These are phyloP conservation scores for Alloascoidea africana DNA, from an alignment of 805 yeast genomes.

Conservation along the genomic window DNA sequence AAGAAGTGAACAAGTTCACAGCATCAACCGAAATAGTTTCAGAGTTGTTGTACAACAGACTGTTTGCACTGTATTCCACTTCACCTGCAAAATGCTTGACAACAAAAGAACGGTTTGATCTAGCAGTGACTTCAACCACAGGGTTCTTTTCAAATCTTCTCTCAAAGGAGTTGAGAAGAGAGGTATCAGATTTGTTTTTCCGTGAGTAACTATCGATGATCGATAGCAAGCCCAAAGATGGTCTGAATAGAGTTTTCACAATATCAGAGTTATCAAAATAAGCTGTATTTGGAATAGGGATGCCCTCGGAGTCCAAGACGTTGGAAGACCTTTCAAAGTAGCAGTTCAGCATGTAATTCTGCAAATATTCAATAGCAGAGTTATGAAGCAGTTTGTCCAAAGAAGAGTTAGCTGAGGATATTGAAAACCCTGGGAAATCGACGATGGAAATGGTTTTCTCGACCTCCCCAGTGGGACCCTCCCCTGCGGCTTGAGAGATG, in stretches of 20 bases:
- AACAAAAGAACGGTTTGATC: slow-evolving; percentile 27
- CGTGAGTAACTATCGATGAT: slow-evolving; percentile 22
- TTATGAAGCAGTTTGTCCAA: slow-evolving; percentile 23
- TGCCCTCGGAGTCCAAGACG: slow-evolving; percentile 22
- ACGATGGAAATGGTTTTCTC: slow-evolving; percentile 19
- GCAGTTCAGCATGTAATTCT: slow-evolving; percentile 20
- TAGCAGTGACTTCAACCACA: slow-evolving; percentile 11
- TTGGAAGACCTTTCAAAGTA: slow-evolving; percentile 23
- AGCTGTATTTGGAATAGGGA: slow-evolving; percentile 36
- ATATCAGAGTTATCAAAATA: slow-evolving; percentile 41
- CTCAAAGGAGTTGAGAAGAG: slow-evolving; percentile 16
- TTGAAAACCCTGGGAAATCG: slow-evolving; percentile 26
- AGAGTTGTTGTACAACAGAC: slow-evolving; percentile 33
- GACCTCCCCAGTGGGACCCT: slow-evolving; percentile 9
- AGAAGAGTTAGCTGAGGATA: slow-evolving; percentile 16
- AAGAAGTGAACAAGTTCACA: slow-evolving; percentile 20
- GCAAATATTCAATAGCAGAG: slow-evolving; percentile 24
- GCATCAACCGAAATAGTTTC: slow-evolving; percentile 32
- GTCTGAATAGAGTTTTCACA: slow-evolving; percentile 34
- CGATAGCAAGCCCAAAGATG: slow-evolving; percentile 19
- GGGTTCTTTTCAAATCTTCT: slow-evolving; percentile 17
- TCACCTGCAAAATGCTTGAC: slow-evolving; percentile 44
- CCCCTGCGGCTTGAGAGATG: slow-evolving; percentile 15
- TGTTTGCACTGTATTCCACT: slow-evolving; percentile 36
- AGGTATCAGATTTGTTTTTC: slow-evolving; percentile 17